A percentile compares a stretch with the other conserved stretches of the same genome.
Evolutionary conservation across 495 filamentous ascomycete genomes (phyloP).

Genomic region (Geopyxis carbonaria): DNA sequence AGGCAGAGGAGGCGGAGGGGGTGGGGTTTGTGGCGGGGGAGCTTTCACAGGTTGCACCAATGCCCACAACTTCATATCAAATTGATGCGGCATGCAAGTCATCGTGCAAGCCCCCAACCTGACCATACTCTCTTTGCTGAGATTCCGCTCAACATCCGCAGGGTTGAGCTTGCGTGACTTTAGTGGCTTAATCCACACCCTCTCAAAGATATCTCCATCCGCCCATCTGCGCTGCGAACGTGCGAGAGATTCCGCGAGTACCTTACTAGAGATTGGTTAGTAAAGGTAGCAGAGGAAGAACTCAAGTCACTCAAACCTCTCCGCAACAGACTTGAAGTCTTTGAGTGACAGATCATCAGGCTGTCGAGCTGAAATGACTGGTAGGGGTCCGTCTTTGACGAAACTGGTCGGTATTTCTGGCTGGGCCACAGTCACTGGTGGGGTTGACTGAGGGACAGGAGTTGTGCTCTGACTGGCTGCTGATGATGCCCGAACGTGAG

Average conservation of each 20-base stretch:
- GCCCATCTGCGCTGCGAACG: slow-evolving; percentile 82
- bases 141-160: slow-evolving; percentile 48
- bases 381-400: slow-evolving; percentile 37
- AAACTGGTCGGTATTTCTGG: slow-evolving; percentile 21
- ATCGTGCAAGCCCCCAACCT: slow-evolving; percentile 67
- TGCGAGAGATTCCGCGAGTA: slow-evolving; percentile 63
- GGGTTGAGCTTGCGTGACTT: slow-evolving; percentile 55
- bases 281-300: background rate
- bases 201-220: slow-evolving; percentile 66
- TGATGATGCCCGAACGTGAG: slow-evolving; percentile 11
- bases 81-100: slow-evolving; percentile 75
- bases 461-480: slow-evolving; percentile 19
- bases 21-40: slow-evolving; percentile 19
- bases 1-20: slow-evolving; percentile 15
- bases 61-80: slow-evolving; percentile 71
- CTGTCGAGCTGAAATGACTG: slow-evolving; percentile 55
- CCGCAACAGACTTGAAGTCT: slow-evolving; percentile 66
- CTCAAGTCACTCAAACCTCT: slow-evolving; percentile 60
- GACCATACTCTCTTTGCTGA: slow-evolving; percentile 69
- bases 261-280: slow-evolving; percentile 40
- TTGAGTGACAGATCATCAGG: slow-evolving; percentile 40
- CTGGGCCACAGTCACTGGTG: slow-evolving; percentile 8
- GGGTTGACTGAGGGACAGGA: slow-evolving; percentile 9
- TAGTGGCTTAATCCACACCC: slow-evolving; percentile 81
- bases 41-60: slow-evolving; percentile 78